Base-by-base conservation (phyloP, 2,329 filamentous ascomycete species). In the Cytospora schulzeri region DNA sequence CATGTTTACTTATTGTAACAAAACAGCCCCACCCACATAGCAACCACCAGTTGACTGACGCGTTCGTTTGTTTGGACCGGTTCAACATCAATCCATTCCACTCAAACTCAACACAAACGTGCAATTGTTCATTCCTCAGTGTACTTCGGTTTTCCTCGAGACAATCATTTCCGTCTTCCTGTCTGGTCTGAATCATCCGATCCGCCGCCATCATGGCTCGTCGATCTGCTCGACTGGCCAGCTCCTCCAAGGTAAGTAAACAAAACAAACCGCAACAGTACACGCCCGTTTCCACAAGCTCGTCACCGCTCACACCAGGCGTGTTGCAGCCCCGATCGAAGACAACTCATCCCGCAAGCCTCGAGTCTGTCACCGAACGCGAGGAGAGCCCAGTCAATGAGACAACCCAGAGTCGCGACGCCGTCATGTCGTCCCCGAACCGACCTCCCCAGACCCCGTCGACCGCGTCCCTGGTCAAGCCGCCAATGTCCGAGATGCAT, bases 401-500 rank as follows among this genome's bases (percentile, higher is more conserved):
- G 26, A 66, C 71, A 29, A 68, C 69, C 51, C 71, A 70, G 59
- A 73, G 70, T 63, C 66, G 71, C 56, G 68, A 76, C 70, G 68
- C 73, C 22, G 69, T 72, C 59, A 72, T 73, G 65, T 77, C 78
- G 24, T 78, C 77, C 29, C 73, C 77, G 11, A 67, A 70, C 64
- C 60, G n/a, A 41, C 69, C 71, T 58, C 73, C 79, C 57, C 69
- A 75, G 70, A 89, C 91, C 1, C 92, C 92, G 6, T 83, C 81
- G 50, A 85, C 86, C 48, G 84, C 83, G 17, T 87, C 87, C 4
- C 83, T 87, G 7, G 79, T 90, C 69, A 90, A 91, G 78, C 91
- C 92, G 28, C 81, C 89, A 56, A 83, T 84, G 68, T 87, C 88
- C 66, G 93, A 97, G 75, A 97, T 97, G 93, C 93, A 97, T 74